Percentiles rank a stretch among this genome's conserved stretches.
phyloP scores from a whole-genome alignment of 106 monocot species.

The Apostasia ramifera region DNA sequence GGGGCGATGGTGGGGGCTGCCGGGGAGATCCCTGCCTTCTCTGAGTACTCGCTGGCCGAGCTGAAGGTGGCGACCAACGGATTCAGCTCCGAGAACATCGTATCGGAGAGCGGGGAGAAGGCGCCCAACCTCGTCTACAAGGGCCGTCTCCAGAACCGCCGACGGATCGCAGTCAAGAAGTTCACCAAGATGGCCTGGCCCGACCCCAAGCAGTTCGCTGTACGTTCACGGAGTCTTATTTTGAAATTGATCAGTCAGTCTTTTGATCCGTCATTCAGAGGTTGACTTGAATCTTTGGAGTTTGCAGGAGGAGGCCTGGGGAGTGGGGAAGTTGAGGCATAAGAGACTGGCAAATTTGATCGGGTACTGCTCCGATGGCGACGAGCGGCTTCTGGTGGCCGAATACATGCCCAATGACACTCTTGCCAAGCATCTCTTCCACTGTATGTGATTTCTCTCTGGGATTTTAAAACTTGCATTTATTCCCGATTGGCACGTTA shows the following conservation, averaged over 20 bases:
- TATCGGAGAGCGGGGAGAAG: conserved; percentile 93
- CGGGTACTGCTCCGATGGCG: conserved; percentile 59
- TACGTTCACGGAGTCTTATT: conserved; percentile 10
- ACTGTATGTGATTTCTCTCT: conserved; percentile 20
- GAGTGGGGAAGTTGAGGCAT: conserved; percentile 44
- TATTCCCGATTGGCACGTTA: not conserved
- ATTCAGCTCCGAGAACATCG: conserved; percentile 74
- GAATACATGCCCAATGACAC: conserved; percentile 18
- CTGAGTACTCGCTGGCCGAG: conserved; percentile 71
- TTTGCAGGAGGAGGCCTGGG: conserved; percentile 55
- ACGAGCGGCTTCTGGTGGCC: conserved; percentile 44
- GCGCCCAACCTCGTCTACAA: conserved; percentile 89
- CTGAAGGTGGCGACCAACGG: conserved; percentile 59
- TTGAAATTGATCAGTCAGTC: not conserved
- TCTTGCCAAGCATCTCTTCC: conserved; percentile 15
- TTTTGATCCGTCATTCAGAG: not conserved
- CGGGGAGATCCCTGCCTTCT: conserved; percentile 50
- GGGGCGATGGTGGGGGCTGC: conserved; percentile 3
- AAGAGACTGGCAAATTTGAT: conserved; percentile 50
- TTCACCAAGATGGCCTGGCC: conserved; percentile 95
- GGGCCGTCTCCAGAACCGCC: conserved; percentile 50
- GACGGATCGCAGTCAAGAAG: conserved; percentile 95
- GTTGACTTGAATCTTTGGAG: not conserved
- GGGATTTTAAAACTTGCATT: not conserved
- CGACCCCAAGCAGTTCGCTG: conserved; percentile 95